phyloP scores from a whole-genome alignment of 2,329 filamentous ascomycete species.

The Alternaria burnsii region DNA sequence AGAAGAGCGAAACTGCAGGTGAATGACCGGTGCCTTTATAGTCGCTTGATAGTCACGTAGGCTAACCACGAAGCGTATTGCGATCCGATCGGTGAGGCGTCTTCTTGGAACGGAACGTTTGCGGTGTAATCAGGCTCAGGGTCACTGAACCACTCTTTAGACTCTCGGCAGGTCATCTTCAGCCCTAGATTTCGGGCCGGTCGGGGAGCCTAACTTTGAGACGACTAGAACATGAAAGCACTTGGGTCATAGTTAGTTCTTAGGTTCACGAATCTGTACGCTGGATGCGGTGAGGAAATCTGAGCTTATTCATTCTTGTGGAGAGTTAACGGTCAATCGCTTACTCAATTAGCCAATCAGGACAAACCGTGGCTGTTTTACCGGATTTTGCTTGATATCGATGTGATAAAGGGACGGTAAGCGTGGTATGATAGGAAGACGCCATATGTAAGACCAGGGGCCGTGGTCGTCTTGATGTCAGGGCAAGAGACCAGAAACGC shows the following conservation, averaged over 20 bases:
- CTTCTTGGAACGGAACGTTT: slow-evolving; percentile 15
- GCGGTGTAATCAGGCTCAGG: slow-evolving; percentile 18
- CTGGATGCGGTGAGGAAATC: slow-evolving; percentile 11
- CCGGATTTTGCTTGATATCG: slow-evolving; percentile 8
- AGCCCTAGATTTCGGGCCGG: slow-evolving; percentile 7
- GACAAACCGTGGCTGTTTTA: slow-evolving; percentile 12
- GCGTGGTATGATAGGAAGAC: slow-evolving; percentile 16
- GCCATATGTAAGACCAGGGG: slow-evolving; percentile 2
- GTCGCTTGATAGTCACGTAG: slow-evolving; percentile 18
- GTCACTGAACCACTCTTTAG: slow-evolving; percentile 13
- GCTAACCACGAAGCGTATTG: slow-evolving; percentile 15
- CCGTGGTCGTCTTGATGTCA: slow-evolving; percentile 10
- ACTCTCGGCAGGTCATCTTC: slow-evolving; percentile 15
- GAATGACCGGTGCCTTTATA: slow-evolving; percentile 20
- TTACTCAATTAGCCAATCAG: slow-evolving; percentile 18
- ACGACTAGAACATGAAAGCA: neutral
- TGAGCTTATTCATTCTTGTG: slow-evolving; percentile 15
- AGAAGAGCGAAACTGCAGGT: neutral
- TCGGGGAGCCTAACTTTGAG: slow-evolving; percentile 1
- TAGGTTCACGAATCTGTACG: neutral
- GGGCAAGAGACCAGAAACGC: slow-evolving; percentile 7
- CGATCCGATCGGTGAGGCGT: slow-evolving; percentile 17
- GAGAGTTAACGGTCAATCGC: slow-evolving; percentile 21
- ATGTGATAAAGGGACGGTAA: slow-evolving; percentile 14
- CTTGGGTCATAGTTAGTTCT: slow-evolving; percentile 1